These are phyloP conservation scores for Alternaria sp. DNA, from an alignment of 2,329 filamentous ascomycete genomes.

Conservation along the genomic window DNA sequence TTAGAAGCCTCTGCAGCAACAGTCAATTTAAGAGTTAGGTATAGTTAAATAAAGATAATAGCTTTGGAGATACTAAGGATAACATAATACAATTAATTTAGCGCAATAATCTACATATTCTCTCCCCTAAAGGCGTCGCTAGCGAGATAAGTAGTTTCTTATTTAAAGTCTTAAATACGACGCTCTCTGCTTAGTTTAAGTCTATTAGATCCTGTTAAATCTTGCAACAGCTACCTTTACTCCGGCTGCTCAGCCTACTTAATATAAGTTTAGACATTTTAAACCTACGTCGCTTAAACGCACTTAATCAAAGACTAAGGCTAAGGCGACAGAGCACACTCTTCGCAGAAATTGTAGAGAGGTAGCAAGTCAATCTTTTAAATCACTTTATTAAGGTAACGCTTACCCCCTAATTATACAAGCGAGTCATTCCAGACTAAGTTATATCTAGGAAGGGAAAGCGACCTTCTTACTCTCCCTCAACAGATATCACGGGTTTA, in stretches of 20 bases:
- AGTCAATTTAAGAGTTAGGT: slow-evolving; percentile 1
- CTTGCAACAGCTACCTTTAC: slow-evolving; percentile 11
- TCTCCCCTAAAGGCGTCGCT: slow-evolving; percentile 6
- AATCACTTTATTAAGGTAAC: slow-evolving; percentile 7
- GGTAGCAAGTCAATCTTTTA: background rate
- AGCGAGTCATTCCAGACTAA: background rate
- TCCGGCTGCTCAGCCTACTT: slow-evolving; percentile 1
- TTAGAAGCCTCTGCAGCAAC: slow-evolving; percentile 4
- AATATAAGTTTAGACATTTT: background rate
- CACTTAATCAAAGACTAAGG: slow-evolving; percentile 5
- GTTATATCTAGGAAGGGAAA: background rate
- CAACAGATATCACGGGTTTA: background rate
- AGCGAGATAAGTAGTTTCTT: background rate
- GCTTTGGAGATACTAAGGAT: slow-evolving; percentile 1
- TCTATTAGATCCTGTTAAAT: slow-evolving; percentile 10
- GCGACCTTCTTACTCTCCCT: slow-evolving; percentile 1
- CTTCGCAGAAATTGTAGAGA: background rate
- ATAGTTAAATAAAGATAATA: background rate
- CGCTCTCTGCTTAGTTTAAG: background rate
- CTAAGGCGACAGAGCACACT: background rate
- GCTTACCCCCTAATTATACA: background rate
- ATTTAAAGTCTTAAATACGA: slow-evolving; percentile 8
- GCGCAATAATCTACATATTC: slow-evolving; percentile 6
- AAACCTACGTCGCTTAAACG: slow-evolving; percentile 1
- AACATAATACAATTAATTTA: slow-evolving; percentile 4